These are phyloP conservation scores for Xerocomellus chrysenteron DNA, from an alignment of 768 basidiomycete species.

Conservation along the genomic window DNA sequence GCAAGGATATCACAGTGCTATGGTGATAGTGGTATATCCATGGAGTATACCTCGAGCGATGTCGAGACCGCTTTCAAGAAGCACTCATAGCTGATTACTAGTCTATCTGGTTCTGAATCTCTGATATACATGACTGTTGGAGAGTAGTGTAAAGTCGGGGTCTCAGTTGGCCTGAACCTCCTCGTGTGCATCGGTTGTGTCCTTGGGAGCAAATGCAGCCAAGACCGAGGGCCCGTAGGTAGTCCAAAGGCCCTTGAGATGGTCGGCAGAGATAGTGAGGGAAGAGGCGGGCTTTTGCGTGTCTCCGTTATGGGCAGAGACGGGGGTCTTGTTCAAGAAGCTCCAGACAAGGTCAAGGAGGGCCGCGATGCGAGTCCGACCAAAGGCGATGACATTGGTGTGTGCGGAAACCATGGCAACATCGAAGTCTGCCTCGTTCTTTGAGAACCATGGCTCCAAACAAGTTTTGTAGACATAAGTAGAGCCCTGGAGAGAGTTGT, in stretches of 20 bases:
- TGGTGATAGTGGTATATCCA: constrained; percentile 60
- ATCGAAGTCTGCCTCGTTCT: constrained; percentile 62
- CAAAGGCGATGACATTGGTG: constrained; percentile 51
- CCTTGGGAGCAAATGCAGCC: constrained; percentile 26
- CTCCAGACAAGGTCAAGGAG: constrained; percentile 49
- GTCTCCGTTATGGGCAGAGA: constrained; percentile 24
- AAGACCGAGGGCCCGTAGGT: constrained; percentile 42
- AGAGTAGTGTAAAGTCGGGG: not conserved
- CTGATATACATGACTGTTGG: constrained; percentile 4
- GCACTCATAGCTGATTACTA: constrained; percentile 36
- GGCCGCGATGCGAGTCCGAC: constrained; percentile 48
- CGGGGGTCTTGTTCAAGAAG: constrained; percentile 39
- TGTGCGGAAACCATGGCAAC: constrained; percentile 55
- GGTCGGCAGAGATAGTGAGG: constrained; percentile 23
- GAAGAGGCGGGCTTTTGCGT: constrained; percentile 14
- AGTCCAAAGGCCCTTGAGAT: constrained; percentile 40
- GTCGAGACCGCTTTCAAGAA: constrained; percentile 78
- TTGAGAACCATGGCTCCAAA: constrained; percentile 57
- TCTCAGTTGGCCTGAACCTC: constrained; percentile 13
- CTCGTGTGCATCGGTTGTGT: constrained; percentile 1
- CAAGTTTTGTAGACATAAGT: constrained; percentile 61
- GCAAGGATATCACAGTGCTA: constrained; percentile 79
- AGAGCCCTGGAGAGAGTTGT: constrained; percentile 51
- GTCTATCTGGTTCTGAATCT: constrained; percentile 6
- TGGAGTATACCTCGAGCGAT: constrained; percentile 76